These are phyloP conservation scores for Exophiala viscosa DNA, from an alignment of 2,329 filamentous ascomycete species.

Conservation along the genomic window DNA sequence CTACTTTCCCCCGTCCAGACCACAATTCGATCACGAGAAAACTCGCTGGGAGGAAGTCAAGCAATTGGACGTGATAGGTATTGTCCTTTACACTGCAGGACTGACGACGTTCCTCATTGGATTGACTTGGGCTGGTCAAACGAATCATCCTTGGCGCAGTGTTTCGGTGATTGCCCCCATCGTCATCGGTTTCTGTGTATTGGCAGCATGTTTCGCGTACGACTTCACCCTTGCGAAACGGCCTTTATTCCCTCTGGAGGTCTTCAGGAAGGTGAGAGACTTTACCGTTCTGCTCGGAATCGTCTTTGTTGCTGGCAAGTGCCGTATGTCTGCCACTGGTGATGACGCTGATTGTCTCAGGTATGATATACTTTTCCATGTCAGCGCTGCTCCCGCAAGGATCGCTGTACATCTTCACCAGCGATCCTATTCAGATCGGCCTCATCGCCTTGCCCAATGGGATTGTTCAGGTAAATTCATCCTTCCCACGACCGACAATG, in stretches of 20 bases:
- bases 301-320: background rate
- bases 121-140: slow-evolving; percentile 22
- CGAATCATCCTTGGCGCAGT: slow-evolving; percentile 13
- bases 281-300: slow-evolving; percentile 7
- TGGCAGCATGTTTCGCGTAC: slow-evolving; percentile 30
- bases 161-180: background rate
- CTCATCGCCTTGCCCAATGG: slow-evolving; percentile 34
- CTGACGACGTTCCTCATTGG: slow-evolving; percentile 8
- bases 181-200: slow-evolving; percentile 2
- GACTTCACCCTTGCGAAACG: slow-evolving; percentile 38
- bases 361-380: slow-evolving; percentile 47
- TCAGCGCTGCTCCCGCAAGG: slow-evolving; percentile 46
- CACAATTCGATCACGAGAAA: slow-evolving; percentile 35
- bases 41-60: slow-evolving; percentile 37
- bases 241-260: slow-evolving; percentile 19
- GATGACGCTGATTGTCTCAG: slow-evolving; percentile 4
- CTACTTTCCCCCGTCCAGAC: slow-evolving; percentile 49
- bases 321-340: background rate
- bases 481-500: slow-evolving; percentile 28
- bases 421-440: slow-evolving; percentile 38
- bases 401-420: slow-evolving; percentile 41
- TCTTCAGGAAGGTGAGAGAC: slow-evolving; percentile 2
- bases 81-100: slow-evolving; percentile 7
- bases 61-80: slow-evolving; percentile 23
- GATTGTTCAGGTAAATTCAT: slow-evolving; percentile 3